phyloP scores from a whole-genome alignment of 495 filamentous ascomycete genomes.

The Xylaria palmicola region DNA sequence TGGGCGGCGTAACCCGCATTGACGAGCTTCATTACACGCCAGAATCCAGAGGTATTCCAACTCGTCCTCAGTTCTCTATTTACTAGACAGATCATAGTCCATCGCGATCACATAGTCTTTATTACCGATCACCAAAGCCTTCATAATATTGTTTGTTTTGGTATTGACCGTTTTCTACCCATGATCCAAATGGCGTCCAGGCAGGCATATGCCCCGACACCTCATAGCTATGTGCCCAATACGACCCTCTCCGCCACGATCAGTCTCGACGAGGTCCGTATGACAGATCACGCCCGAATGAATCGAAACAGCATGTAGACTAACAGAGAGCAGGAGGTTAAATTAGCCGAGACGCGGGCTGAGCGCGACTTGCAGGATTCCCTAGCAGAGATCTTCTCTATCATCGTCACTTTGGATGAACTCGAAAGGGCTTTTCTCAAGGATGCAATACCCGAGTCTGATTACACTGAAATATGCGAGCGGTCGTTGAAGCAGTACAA shows the following conservation, averaged over 20 bases:
- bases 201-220: slow-evolving; percentile 79
- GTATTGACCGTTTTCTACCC: no score
- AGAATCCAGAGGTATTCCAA: no score
- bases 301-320: not conserved
- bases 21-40: no score
- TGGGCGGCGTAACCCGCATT: no score
- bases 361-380: slow-evolving; percentile 95
- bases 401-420: slow-evolving; percentile 92
- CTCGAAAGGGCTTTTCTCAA: slow-evolving; percentile 96
- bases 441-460: slow-evolving; percentile 85
- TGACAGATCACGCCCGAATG: not conserved
- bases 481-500: slow-evolving; percentile 96
- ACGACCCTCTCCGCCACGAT: slow-evolving; percentile 78
- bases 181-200: slow-evolving; percentile 40
- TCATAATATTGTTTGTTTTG: no score
- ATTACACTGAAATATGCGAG: slow-evolving; percentile 94
- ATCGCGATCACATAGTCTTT: no score
- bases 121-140: no score
- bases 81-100: no score
- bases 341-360: slow-evolving; percentile 76
- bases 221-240: slow-evolving; percentile 86
- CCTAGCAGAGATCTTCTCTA: slow-evolving; percentile 94
- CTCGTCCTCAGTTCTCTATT: no score
- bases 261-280: slow-evolving; percentile 80
- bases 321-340: slow-evolving; percentile 70